Base-by-base conservation (phyloP, 345 rosid species). In the Clarkia xantiana region DNA sequence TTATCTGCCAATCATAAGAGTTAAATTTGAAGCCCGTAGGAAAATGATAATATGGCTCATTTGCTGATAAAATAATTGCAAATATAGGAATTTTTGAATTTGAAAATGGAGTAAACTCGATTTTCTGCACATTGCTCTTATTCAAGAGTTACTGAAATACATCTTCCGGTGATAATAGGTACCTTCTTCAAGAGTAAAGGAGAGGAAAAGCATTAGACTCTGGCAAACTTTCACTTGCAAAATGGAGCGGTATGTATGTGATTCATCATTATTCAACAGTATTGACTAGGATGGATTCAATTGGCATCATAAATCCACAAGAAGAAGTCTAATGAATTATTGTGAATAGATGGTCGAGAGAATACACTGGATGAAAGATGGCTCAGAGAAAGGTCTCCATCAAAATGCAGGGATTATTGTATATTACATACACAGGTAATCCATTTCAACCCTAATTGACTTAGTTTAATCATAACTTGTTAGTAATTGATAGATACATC, bases 151-250 rank as follows among this genome's bases (percentile, higher is more conserved):
- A 11, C 10, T 57, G 39, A 48, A 11, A 48, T 18, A 22, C 25
- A 20, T 49, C 22, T 36, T 57, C 56, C 11, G 43, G 45, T 63
- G 43, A 19, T 19, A 23, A 34, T 59, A 90, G 95, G 80, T 91
- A 86, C 54, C 89, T 86, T 61, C 60, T 91, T 55, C 80, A 73
- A 66, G 96, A 86, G 89, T 81, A 91, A 63, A 84, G 84, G 70
- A 76, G 96, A 73, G 98, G 94, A 42, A 91, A 84, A 67, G 93
- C 96, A 47, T 74, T 91, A 55, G 96, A 91, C 56, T 84, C 96
- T 36, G 63, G 83, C 94, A 54, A 91, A 91, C 65, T 91, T 91
- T 71, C 98, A 84, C 74, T 69, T 86, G 80, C 94, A 86, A 75
- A 91, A 86, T 71, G 96, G 98, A 63, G 93, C 94, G 62, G 96